phyloP scores from a whole-genome alignment of 768 basidiomycete species.

The Termitomyces sp. region DNA sequence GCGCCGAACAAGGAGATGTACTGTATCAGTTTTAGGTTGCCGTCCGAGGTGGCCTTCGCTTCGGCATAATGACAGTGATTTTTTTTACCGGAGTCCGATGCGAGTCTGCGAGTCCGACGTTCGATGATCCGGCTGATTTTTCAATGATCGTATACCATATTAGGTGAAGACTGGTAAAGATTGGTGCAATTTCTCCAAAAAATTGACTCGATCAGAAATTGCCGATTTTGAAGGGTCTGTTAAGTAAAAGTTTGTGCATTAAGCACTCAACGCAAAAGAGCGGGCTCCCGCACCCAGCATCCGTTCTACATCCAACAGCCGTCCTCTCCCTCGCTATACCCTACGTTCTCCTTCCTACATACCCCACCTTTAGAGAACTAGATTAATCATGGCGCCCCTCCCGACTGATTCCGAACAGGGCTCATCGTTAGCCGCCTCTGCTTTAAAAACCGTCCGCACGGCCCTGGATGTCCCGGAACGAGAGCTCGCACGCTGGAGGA shows the following conservation, averaged over 20 bases:
- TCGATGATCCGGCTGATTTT: constrained; percentile 8
- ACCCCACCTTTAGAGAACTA: constrained; percentile 28
- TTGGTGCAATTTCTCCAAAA: constrained; percentile 6
- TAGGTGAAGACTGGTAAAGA: constrained; percentile 2
- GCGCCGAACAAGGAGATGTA: constrained; percentile 99
- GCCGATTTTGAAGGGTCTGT: constrained; percentile 12
- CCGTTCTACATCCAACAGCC: constrained; percentile 1
- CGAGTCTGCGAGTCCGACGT: not conserved
- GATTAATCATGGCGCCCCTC: constrained; percentile 35
- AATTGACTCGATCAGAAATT: constrained; percentile 9
- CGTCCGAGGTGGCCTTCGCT: constrained; percentile 32
- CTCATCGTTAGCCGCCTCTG: constrained; percentile 46
- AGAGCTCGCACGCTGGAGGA: constrained; percentile 86
- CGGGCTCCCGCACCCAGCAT: not conserved
- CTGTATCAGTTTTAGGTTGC: constrained; percentile 78
- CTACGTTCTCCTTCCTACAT: constrained; percentile 24
- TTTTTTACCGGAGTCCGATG: constrained; percentile 1
- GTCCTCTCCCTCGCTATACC: constrained; percentile 18
- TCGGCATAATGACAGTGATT: not conserved
- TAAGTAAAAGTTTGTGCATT: constrained; percentile 13
- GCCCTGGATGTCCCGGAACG: constrained; percentile 72
- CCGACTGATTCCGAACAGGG: constrained; percentile 50
- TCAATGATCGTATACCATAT: constrained; percentile 1
- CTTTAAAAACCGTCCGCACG: constrained; percentile 63
- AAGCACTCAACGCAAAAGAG: constrained; percentile 28